These are phyloP conservation scores for Euphrasia confusa DNA, from an alignment of 257 asterid species.

Conservation along the genomic window DNA sequence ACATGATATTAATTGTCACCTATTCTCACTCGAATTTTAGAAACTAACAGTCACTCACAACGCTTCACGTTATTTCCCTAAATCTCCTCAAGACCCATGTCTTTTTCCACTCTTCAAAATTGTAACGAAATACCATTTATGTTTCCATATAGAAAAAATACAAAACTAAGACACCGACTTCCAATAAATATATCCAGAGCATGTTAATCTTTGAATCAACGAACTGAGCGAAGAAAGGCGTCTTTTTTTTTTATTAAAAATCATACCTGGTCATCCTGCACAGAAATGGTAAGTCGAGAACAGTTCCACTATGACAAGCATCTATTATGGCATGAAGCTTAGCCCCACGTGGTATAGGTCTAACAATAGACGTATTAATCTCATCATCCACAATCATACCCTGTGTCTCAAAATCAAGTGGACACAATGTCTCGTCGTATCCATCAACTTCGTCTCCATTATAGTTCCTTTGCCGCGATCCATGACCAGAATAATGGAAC, in stretches of 20 bases:
- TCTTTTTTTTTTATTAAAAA: not conserved
- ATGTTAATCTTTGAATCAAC: constrained; percentile 16
- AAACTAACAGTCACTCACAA: too few species aligned
- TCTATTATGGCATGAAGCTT: constrained; percentile 91
- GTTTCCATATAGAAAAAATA: constrained; percentile 15
- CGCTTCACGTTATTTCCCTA: not conserved
- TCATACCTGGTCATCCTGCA: constrained; percentile 85
- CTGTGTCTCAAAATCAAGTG: constrained; percentile 88
- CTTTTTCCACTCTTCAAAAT: not conserved
- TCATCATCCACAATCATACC: constrained; percentile 98
- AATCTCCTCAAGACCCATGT: not conserved
- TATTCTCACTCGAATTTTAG: too few species aligned
- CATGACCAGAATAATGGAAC: constrained; percentile 94
- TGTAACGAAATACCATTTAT: constrained; percentile 10
- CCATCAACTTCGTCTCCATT: constrained; percentile 96
- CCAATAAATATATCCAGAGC: constrained; percentile 10
- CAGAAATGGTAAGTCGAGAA: constrained; percentile 75
- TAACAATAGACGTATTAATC: constrained; percentile 75
- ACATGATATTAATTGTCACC: too few species aligned
- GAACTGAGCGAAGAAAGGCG: not conserved
- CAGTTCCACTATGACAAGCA: constrained; percentile 95
- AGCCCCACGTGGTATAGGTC: constrained; percentile 83
- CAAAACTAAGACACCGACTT: not conserved
- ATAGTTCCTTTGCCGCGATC: constrained; percentile 75
- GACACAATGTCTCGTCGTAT: constrained; percentile 92